phyloP scores from a whole-genome alignment of 306 rosid species.

The Acacia confusa region DNA sequence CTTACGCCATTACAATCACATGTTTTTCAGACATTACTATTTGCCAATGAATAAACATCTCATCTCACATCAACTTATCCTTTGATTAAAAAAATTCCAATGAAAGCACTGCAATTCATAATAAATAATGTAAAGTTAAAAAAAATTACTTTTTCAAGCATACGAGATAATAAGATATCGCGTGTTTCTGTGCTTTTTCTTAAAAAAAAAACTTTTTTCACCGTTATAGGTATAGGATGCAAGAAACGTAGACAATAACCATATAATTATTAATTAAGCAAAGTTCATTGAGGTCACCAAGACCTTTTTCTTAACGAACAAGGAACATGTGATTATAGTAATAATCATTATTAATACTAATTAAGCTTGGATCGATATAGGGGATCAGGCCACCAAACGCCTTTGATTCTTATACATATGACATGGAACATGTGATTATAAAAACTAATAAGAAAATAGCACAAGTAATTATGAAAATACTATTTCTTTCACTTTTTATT shows the following conservation, averaged over 20 bases:
- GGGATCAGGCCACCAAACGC: neutral
- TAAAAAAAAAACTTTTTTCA: neutral
- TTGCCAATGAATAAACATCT: neutral
- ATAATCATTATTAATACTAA: neutral
- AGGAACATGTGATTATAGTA: neutral
- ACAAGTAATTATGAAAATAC: neutral
- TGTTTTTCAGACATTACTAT: neutral
- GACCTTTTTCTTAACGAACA: neutral
- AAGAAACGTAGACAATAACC: neutral
- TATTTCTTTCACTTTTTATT: neutral
- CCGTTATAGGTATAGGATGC: neutral
- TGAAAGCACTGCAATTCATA: neutral
- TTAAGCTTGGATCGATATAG: neutral
- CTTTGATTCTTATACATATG: neutral
- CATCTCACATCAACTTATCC: neutral
- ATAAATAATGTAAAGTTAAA: no score
- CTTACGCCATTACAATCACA: neutral
- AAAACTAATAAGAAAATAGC: neutral
- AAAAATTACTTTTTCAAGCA: neutral
- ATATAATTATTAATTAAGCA: neutral
- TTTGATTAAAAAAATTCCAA: neutral
- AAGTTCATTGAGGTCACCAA: neutral
- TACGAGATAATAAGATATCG: neutral
- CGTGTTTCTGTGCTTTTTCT: neutral
- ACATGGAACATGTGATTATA: neutral